A percentile compares a stretch with the other conserved stretches of the same genome.
Evolutionary conservation across 2,329 filamentous ascomycete genomes (phyloP).

Genomic region (Paecilomyces sp.): DNA sequence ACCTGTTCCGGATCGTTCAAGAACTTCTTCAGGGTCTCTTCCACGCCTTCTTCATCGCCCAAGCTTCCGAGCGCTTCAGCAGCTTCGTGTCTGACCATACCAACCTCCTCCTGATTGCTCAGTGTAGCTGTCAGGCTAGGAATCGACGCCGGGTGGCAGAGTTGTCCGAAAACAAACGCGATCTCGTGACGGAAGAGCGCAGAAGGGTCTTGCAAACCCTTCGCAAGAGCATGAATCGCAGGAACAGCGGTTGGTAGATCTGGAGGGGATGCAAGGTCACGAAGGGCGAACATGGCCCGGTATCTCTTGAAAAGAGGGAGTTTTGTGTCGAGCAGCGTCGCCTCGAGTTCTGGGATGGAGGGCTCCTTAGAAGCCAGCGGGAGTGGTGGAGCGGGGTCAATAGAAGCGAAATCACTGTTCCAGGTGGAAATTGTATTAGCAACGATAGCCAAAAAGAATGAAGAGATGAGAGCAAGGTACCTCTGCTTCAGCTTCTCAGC

Average conservation of each 20-base stretch:
- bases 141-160: constrained; percentile 94
- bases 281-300: constrained; percentile 94
- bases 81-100: constrained; percentile 97
- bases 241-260: constrained; percentile 81
- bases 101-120: constrained; percentile 71
- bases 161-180: constrained; percentile 94
- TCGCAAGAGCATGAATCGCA: constrained; percentile 79
- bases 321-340: constrained; percentile 68
- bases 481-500: constrained; percentile 73
- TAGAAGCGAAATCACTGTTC: constrained; percentile 81
- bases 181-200: constrained; percentile 96
- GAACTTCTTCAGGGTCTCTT: constrained; percentile 75
- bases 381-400: constrained; percentile 89
- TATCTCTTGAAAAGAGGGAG: constrained; percentile 86
- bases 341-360: constrained; percentile 67
- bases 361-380: constrained; percentile 56
- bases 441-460: constrained; percentile 6
- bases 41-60: constrained; percentile 87
- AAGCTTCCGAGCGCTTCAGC: constrained; percentile 92
- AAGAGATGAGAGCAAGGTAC: constrained; percentile 41
- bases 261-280: constrained; percentile 88
- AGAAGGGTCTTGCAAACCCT: constrained; percentile 76
- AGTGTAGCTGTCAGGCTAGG: constrained; percentile 75
- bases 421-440: constrained; percentile 20
- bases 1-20: constrained; percentile 86